Evolutionary conservation across 331 rosid genomes (phyloP), one percentile per base, ranked within the genome.

Genomic region (Pyracantha coccinea): DNA sequence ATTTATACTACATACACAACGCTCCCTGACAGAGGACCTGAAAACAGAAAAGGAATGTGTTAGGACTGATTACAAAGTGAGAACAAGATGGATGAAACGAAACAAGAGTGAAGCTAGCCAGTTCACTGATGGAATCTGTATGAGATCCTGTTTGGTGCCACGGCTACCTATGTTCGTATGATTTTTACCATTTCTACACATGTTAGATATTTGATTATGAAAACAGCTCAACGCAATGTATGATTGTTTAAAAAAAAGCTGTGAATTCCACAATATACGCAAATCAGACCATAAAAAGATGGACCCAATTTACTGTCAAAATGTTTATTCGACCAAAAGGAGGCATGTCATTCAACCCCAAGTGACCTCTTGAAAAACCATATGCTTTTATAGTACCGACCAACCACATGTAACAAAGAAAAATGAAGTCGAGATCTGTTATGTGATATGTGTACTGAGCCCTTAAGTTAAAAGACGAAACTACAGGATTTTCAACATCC

Each of bases 1-100:
- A 70, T 31, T 41, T 73, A 72, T 73, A 69, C 79, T 65, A 68
- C 31, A 12, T 62, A 68, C 74, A 27, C 61, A 52, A 66, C 68
- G 63, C 32, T 58, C 27, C 54, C 24, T 65, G 71, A 59, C 24
- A 25, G 28, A 44, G 23, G 69, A 78, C 80, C 82, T 81, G 70
- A 68, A 77, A 74, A 19, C 28, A 44, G n/a, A 71, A 65, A 4
- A 20, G 52, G 64, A 21, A n/a, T 8, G 7, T 11, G 58, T 5
- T 41, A 31, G 8, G 41, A 54, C 21, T 13, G 44, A 38, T 38
- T 38, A 38, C 44, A 38, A 38, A 38, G 44, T 38, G 44, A 13
- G 44, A 38, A 38, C 44, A 38, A 9, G 44, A 38, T 38, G 44
- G 44, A 38, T 38, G 44, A 38, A 38, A 8, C 44, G 44, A 38